A percentile compares a stretch with the other conserved stretches of the same genome.
Conservation (phyloP, 306 rosid genomes). For the Glycyrrhiza uralensis region DNA sequence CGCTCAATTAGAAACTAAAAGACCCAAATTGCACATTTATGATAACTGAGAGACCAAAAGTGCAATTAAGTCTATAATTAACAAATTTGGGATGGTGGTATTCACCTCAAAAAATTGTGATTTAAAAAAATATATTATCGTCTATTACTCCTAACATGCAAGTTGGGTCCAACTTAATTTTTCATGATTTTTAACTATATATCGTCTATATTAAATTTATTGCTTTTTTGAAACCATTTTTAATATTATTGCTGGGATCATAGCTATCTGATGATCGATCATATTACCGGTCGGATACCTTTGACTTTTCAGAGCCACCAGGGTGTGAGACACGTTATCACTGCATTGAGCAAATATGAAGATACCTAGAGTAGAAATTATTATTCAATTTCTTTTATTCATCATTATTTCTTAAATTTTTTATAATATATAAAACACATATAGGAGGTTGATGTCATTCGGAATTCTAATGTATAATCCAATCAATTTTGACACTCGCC, state of each 20-base stretch:
- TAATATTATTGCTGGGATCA: conserved; percentile 1
- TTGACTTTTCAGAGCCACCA: conserved; percentile 37
- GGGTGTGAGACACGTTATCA: conserved; percentile 11
- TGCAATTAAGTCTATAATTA: too few species aligned
- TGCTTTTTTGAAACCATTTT: too few species aligned
- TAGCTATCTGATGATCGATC: conserved; percentile 31
- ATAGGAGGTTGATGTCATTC: not conserved
- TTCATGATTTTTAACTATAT: not conserved
- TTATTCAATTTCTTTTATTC: not conserved
- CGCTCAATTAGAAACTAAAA: too few species aligned
- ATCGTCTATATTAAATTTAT: too few species aligned
- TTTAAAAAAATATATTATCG: not conserved
- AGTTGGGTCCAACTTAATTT: not conserved
- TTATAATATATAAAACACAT: not conserved
- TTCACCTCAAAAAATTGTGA: not conserved
- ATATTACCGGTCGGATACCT: conserved; percentile 36
- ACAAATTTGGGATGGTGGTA: too few species aligned
- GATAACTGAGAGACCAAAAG: too few species aligned
- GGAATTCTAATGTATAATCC: not conserved
- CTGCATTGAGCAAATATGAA: not conserved
- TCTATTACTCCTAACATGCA: conserved; percentile 19
- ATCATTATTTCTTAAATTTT: not conserved
- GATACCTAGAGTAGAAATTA: not conserved
- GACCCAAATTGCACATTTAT: too few species aligned
- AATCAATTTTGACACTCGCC: not conserved